Conservation (phyloP, 176 grass and related monocot species). For the Tillandsia leiboldiana region DNA sequence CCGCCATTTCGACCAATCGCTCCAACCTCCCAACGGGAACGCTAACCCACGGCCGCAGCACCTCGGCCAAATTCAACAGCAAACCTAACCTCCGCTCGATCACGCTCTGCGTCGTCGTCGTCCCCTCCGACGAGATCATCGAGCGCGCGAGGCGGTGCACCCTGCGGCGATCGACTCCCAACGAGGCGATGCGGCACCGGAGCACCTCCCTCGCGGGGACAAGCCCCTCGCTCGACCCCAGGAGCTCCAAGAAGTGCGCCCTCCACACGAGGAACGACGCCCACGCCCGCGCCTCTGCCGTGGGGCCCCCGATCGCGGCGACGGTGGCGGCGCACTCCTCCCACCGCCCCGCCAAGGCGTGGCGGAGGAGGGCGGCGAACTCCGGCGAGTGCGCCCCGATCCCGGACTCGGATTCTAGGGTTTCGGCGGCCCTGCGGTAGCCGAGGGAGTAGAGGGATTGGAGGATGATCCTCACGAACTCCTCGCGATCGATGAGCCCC, state of each 20-base stretch:
- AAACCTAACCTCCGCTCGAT: constrained; percentile 51
- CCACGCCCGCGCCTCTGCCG: constrained; percentile 17
- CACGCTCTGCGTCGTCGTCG: constrained; percentile 27
- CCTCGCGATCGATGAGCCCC: constrained; percentile 44
- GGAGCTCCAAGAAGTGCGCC: constrained; percentile 78
- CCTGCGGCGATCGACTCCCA: constrained; percentile 38
- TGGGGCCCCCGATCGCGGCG: constrained; percentile 37
- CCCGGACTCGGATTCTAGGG: constrained; percentile 73
- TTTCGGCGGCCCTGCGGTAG: constrained; percentile 53
- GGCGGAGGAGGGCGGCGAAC: constrained; percentile 49
- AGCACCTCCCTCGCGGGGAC: constrained; percentile 54
- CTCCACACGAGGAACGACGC: constrained; percentile 69
- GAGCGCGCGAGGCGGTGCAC: constrained; percentile 51
- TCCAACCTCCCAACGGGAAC: constrained; percentile 55
- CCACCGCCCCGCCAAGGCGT: constrained; percentile 70
- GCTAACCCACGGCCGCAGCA: constrained; percentile 55
- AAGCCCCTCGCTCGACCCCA: constrained; percentile 45
- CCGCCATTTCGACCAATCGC: constrained; percentile 53
- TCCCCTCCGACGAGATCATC: constrained; percentile 53
- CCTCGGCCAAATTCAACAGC: constrained; percentile 77
- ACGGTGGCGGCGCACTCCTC: constrained; percentile 60
- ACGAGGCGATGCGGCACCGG: constrained; percentile 45
- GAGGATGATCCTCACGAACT: constrained; percentile 55
- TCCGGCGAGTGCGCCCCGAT: constrained; percentile 51
- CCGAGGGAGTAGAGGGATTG: constrained; percentile 82